These are phyloP conservation scores for Ilyonectria sp. DNA, from an alignment of 2,329 filamentous ascomycete species.

Conservation along the genomic window DNA sequence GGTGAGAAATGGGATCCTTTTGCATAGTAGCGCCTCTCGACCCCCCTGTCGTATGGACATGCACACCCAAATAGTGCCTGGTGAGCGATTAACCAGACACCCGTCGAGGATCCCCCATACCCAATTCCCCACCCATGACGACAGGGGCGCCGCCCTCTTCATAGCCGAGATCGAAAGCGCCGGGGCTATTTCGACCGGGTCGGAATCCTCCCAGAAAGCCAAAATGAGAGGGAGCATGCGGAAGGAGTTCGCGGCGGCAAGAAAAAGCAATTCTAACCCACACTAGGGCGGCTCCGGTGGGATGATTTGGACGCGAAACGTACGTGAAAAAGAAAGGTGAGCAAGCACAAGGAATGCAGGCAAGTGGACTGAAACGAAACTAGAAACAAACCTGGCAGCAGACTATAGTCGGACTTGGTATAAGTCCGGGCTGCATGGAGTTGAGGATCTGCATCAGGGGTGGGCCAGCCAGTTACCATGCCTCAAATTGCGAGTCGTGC, in stretches of 20 bases:
- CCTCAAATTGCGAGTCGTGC: neutral
- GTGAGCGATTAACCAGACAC: slow-evolving; percentile 32
- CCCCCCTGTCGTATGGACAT: neutral
- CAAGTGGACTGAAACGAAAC: slow-evolving; percentile 39
- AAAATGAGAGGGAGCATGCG: slow-evolving; percentile 23
- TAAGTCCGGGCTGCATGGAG: slow-evolving; percentile 16
- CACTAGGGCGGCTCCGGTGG: slow-evolving; percentile 40
- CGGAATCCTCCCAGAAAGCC: slow-evolving; percentile 7
- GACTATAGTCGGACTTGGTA: neutral
- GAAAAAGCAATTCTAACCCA: slow-evolving; percentile 37
- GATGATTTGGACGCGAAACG: slow-evolving; percentile 42
- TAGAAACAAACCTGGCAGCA: slow-evolving; percentile 32
- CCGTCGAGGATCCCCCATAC: slow-evolving; percentile 19
- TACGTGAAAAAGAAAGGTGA: slow-evolving; percentile 45
- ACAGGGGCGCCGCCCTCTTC: slow-evolving; percentile 21
- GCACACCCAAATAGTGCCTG: slow-evolving; percentile 11
- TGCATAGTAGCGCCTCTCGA: neutral
- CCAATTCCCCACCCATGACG: slow-evolving; percentile 32
- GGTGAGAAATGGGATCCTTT: slow-evolving; percentile 19
- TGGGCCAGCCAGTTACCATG: slow-evolving; percentile 2
- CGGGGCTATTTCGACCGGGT: slow-evolving; percentile 9
- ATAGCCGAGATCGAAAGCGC: slow-evolving; percentile 28
- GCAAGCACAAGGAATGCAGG: slow-evolving; percentile 28
- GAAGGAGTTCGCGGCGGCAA: slow-evolving; percentile 26
- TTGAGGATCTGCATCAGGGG: slow-evolving; percentile 33